phyloP scores from a whole-genome alignment of 2,329 filamentous ascomycete species.

The Sarocladiaceae sp. region DNA sequence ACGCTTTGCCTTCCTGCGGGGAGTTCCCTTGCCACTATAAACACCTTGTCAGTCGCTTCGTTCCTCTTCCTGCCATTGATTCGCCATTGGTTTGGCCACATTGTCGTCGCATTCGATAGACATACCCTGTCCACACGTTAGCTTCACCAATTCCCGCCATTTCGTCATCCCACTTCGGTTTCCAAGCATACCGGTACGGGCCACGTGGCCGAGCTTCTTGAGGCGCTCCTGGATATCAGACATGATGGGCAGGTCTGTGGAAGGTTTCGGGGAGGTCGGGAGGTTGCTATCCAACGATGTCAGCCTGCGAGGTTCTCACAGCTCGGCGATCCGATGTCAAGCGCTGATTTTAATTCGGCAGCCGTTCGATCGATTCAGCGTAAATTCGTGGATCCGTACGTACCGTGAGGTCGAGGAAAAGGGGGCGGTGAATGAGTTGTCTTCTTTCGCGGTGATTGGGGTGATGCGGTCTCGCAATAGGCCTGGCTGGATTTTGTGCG shows the following conservation, averaged over 20 bases:
- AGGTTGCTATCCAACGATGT: slow-evolving; percentile 11
- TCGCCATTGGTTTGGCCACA: too few species aligned
- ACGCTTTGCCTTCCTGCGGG: slow-evolving; percentile 97
- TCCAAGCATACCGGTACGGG: slow-evolving; percentile 62
- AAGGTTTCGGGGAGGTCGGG: slow-evolving; percentile 23
- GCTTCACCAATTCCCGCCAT: background rate
- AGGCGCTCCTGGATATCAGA: slow-evolving; percentile 54
- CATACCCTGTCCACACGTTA: slow-evolving; percentile 30
- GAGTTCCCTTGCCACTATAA: slow-evolving; percentile 88
- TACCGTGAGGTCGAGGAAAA: slow-evolving; percentile 11
- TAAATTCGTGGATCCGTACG: background rate
- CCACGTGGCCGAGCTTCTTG: slow-evolving; percentile 51
- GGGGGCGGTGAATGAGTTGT: slow-evolving; percentile 24
- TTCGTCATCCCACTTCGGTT: background rate
- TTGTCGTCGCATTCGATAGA: slow-evolving; percentile 12
- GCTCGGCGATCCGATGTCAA: background rate
- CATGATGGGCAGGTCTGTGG: slow-evolving; percentile 37
- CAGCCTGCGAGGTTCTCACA: slow-evolving; percentile 10
- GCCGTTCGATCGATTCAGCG: background rate
- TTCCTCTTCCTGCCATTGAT: background rate
- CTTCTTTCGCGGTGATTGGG: slow-evolving; percentile 7
- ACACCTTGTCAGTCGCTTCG: slow-evolving; percentile 12
- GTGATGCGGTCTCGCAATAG: slow-evolving; percentile 11
- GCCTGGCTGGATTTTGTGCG: slow-evolving; percentile 34
- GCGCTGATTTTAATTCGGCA: slow-evolving; percentile 2